Conservation (phyloP, 1,284 basidiomycete genomes). For the Ceraceosorus guamensis region DNA sequence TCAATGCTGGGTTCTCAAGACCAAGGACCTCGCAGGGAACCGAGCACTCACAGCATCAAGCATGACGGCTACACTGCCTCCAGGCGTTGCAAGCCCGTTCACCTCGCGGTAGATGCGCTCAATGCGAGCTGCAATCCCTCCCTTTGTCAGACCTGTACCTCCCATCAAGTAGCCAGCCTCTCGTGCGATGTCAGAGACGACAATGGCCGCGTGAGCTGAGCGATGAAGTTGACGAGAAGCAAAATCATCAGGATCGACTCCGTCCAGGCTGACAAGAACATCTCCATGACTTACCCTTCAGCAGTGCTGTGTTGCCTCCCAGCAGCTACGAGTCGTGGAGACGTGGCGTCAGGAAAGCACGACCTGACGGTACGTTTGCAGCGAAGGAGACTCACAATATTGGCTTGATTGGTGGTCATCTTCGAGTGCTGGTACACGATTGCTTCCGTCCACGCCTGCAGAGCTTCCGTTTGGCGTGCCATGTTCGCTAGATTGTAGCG, state of each 20-base stretch:
- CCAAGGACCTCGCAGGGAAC: too few species aligned
- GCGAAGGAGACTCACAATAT: conserved; percentile 10
- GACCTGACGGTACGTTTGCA: background rate
- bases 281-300: conserved; percentile 13
- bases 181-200: conserved; percentile 26
- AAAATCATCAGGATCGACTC: background rate
- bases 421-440: conserved; percentile 28
- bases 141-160: conserved; percentile 35
- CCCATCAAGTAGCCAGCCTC: conserved; percentile 32
- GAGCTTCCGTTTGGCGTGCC: conserved; percentile 37
- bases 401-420: conserved; percentile 21
- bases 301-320: conserved; percentile 29
- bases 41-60: too few species aligned
- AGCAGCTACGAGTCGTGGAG: conserved; percentile 1
- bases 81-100: conserved; percentile 28
- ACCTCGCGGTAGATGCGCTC: conserved; percentile 35
- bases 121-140: conserved; percentile 34
- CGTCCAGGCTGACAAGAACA: background rate
- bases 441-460: conserved; percentile 32
- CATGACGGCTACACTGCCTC: background rate
- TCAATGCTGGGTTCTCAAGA: too few species aligned
- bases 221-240: background rate
- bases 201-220: conserved; percentile 32
- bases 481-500: conserved; percentile 39
- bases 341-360: background rate